A percentile compares a stretch with the other conserved stretches of the same genome.
These are phyloP conservation scores for Macrophomina phaseolina DNA, from an alignment of 2,329 filamentous ascomycete species.

Conservation along the genomic window DNA sequence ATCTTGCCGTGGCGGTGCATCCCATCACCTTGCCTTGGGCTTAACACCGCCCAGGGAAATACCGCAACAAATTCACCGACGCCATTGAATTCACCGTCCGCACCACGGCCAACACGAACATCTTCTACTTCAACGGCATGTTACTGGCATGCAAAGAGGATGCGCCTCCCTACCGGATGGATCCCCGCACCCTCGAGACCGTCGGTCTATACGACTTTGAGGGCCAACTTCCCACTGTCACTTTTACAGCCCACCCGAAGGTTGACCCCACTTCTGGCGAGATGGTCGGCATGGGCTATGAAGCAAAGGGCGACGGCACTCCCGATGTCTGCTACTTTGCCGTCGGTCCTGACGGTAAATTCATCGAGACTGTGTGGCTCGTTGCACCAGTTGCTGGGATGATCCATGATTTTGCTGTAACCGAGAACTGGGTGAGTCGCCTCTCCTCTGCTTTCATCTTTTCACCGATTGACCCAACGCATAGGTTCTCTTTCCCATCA, in stretches of 20 bases:
- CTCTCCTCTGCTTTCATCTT: too few species aligned
- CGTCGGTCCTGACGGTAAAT: conserved; percentile 38
- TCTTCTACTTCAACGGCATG: conserved; percentile 31
- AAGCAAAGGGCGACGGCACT: conserved; percentile 49
- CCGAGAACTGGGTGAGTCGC: conserved; percentile 43
- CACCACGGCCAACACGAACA: conserved; percentile 39
- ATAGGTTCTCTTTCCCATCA: conserved; percentile 46
- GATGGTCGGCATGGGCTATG: conserved; percentile 36
- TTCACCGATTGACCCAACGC: not conserved
- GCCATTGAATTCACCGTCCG: conserved; percentile 42
- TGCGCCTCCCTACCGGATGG: conserved; percentile 30
- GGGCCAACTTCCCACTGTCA: conserved; percentile 28
- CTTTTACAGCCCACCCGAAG: conserved; percentile 35
- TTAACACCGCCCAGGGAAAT: conserved; percentile 33
- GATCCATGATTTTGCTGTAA: conserved; percentile 53
- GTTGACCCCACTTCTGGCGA: conserved; percentile 30
- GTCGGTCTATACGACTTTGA: conserved; percentile 27
- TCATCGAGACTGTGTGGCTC: conserved; percentile 43
- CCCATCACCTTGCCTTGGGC: not conserved
- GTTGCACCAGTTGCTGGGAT: conserved; percentile 44
- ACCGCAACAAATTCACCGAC: conserved; percentile 50
- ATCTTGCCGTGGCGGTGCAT: too few species aligned
- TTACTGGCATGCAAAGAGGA: conserved; percentile 32
- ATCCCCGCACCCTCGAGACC: conserved; percentile 28
- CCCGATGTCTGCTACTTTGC: conserved; percentile 47